Evolutionary conservation across 2,329 filamentous ascomycete species (phyloP).

Genomic region (Rachicladosporium sp.): DNA sequence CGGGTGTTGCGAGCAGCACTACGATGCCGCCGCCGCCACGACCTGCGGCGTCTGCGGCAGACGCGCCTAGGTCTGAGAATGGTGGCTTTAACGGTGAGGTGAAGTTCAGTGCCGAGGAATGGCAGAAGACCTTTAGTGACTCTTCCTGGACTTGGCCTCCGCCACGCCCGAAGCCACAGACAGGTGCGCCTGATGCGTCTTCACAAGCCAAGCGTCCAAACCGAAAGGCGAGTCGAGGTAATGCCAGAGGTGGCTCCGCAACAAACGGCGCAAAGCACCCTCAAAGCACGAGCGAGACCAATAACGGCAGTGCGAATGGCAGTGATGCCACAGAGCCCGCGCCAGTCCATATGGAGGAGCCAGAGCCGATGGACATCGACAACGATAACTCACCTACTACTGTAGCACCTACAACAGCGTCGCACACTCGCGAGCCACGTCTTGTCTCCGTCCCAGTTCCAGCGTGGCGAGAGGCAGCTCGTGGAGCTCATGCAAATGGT

Average conservation of each 20-base stretch:
- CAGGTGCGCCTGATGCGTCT: background rate
- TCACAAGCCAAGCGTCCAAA: too few species aligned
- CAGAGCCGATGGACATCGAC: constrained; percentile 39
- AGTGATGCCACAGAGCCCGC: constrained; percentile 7
- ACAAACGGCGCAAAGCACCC: too few species aligned
- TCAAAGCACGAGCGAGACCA: too few species aligned
- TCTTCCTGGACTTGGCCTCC: constrained; percentile 25
- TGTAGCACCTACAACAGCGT: constrained; percentile 6
- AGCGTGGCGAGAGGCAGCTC: constrained; percentile 17
- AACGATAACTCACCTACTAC: constrained; percentile 18
- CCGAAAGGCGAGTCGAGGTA: too few species aligned
- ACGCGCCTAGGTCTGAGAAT: constrained; percentile 2
- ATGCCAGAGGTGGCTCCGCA: too few species aligned
- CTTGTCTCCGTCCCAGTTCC: constrained; percentile 22
- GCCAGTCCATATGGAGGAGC: constrained; percentile 11
- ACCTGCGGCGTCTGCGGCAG: constrained; percentile 10
- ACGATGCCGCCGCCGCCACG: constrained; percentile 6
- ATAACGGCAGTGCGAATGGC: too few species aligned
- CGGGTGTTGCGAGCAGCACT: constrained; percentile 1
- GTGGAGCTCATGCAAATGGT: constrained; percentile 6
- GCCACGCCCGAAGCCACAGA: constrained; percentile 9
- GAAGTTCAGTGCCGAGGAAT: constrained; percentile 31
- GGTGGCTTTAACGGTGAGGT: constrained; percentile 7
- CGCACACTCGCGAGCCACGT: constrained; percentile 17
- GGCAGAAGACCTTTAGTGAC: constrained; percentile 33